Conservation (phyloP, 2,329 filamentous ascomycete species). For the Monosporascus sp. region DNA sequence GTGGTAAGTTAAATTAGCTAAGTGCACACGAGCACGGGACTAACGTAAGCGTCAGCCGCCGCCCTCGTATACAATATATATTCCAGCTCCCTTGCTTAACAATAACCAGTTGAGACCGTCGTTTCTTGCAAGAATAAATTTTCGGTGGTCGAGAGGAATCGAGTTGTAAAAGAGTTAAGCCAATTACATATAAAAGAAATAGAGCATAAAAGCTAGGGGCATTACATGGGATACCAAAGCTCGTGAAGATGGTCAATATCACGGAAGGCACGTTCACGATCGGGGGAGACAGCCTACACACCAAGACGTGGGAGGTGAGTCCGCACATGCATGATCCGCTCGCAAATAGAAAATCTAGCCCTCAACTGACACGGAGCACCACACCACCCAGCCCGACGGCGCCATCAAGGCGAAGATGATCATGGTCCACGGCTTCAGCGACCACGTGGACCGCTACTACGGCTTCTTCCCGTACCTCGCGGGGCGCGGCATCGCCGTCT, state of each 20-base stretch:
- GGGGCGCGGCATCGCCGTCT: constrained; percentile 65
- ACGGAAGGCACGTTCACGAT: constrained; percentile 47
- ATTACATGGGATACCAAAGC: not conserved
- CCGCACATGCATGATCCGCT: constrained; percentile 19
- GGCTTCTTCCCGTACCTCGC: constrained; percentile 68
- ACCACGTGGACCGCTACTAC: constrained; percentile 75
- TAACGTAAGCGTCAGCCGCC: too few relatives aligned
- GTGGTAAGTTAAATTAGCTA: too few relatives aligned
- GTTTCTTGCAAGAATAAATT: too few relatives aligned
- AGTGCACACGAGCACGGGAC: too few relatives aligned
- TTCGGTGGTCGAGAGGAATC: too few relatives aligned
- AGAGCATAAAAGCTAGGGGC: too few relatives aligned
- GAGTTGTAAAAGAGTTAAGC: too few relatives aligned
- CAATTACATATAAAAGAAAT: too few relatives aligned
- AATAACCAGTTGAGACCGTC: too few relatives aligned
- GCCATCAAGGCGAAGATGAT: constrained; percentile 65
- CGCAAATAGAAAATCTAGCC: not conserved
- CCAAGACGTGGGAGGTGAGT: constrained; percentile 53
- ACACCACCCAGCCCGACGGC: constrained; percentile 43
- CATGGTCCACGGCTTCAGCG: constrained; percentile 86
- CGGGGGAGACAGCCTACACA: constrained; percentile 43
- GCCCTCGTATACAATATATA: too few relatives aligned
- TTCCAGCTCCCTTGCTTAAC: too few relatives aligned
- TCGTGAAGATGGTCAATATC: constrained; percentile 33
- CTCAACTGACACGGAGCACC: not conserved